phyloP scores from a whole-genome alignment of 306 rosid species.

The Pueraria montana region DNA sequence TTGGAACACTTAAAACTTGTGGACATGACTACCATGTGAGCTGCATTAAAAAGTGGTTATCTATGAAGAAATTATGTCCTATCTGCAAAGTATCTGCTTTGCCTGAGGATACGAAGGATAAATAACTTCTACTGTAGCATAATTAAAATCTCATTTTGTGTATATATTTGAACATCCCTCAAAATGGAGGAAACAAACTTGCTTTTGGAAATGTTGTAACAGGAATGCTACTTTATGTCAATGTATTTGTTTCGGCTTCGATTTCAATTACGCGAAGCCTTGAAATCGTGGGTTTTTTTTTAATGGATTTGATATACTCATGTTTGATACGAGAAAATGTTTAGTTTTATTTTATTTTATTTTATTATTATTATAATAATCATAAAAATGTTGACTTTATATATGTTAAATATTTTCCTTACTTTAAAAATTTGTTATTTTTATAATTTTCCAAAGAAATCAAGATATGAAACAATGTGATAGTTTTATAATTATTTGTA shows the following conservation, averaged over 20 bases:
- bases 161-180: conserved; percentile 58
- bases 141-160: conserved; percentile 53
- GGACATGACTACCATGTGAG: conserved; percentile 86
- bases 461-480: neutral
- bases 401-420: neutral
- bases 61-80: conserved; percentile 82
- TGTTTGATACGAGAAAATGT: neutral
- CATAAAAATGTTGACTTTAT: neutral
- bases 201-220: conserved; percentile 47
- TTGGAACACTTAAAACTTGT: conserved; percentile 73
- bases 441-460: neutral
- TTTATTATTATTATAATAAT: neutral
- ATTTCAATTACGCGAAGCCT: conserved; percentile 62
- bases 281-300: neutral
- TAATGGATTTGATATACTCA: neutral
- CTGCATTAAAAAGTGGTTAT: conserved; percentile 88
- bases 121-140: conserved; percentile 50
- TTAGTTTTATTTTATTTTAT: neutral
- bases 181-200: conserved; percentile 56
- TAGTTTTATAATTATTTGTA: neutral
- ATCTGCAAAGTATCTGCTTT: conserved; percentile 76
- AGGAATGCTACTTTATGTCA: conserved; percentile 49
- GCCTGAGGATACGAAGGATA: conserved; percentile 61
- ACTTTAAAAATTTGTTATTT: neutral
- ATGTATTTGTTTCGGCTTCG: conserved; percentile 65